Base-by-base conservation (phyloP, 169 alveolate genomes). In the Plasmodium relictum region DNA sequence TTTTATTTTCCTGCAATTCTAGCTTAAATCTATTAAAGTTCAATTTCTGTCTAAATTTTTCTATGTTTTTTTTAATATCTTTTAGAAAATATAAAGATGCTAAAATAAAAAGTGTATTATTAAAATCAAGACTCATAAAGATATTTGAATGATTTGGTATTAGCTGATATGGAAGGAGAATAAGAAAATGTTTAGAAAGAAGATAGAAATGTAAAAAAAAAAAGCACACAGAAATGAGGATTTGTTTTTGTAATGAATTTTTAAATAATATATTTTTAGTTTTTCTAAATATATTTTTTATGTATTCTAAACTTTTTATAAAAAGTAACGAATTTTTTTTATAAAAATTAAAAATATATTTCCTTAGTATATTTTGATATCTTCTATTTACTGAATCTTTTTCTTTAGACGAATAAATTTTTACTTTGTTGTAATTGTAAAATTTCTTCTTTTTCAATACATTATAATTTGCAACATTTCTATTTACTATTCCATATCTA, bases 121-220 rank as follows among this genome's bases (percentile, higher is more conserved):
- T 80, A 4, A 80, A 14, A 44, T 80, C 90, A 12, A 80, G 62
- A 20, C 90, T 56, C 90, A 80, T 80, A 41, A 80, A 59, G 44
- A 66, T 80, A 41, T 80, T 80, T 10, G 90, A 80, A 80, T 80
- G 80, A 26, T 80, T 80, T 20, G 90, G 90, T 66, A 80, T 68
- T 68, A 80, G 8, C 31, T 80, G 90, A 22, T 80, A 80, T 22
- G 90, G 90, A 12, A 80, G 66, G 45, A 80, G 54, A n/a, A 80
- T 80, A 31, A 80, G 69, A 44, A 80, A 80, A 70, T 80, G 78
- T 6, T 58, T 44, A 12, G 90, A 80, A 6, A 80, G 20, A 12
- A 61, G 48, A 80, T 80, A 66, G 66, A 80, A 80, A 70, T 80
- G 90, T 54, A 80, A 56, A 68, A 80, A 58, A 56, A 80, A 80